Percentiles rank a stretch among this genome's conserved stretches.
Evolutionary conservation across 2,329 filamentous ascomycete species (phyloP).

Genomic region (Nigrospora osmanthi): DNA sequence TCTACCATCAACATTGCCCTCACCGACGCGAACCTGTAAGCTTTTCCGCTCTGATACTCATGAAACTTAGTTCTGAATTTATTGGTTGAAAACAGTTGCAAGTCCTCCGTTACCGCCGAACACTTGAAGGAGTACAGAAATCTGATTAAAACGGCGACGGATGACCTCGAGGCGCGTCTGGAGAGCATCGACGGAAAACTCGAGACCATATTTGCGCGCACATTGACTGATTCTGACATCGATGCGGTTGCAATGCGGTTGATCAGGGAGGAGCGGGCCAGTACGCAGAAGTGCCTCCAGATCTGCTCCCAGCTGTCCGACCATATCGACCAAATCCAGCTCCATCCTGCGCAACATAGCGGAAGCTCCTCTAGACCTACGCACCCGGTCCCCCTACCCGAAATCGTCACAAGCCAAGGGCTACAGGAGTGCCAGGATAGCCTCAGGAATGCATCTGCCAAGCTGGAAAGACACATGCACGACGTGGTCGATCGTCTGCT

Average conservation of each 20-base stretch:
- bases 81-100: constrained; percentile 17
- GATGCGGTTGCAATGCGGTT: constrained; percentile 18
- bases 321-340: constrained; percentile 19
- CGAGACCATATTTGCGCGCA: constrained; percentile 11
- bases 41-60: constrained; percentile 6
- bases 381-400: constrained; percentile 9
- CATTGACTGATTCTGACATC: constrained; percentile 7
- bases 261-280: constrained; percentile 23
- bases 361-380: not conserved
- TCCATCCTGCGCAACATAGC: not conserved
- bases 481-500: constrained; percentile 17
- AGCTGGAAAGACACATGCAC: not conserved
- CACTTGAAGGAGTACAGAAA: constrained; percentile 21
- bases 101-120: constrained; percentile 20
- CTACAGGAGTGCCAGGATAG: constrained; percentile 26
- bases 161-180: not conserved
- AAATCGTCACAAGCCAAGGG: constrained; percentile 20
- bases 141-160: constrained; percentile 23
- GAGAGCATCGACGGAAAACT: constrained; percentile 12
- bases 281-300: constrained; percentile 23
- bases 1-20: constrained; percentile 31
- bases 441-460: constrained; percentile 13
- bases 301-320: constrained; percentile 23
- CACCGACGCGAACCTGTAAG: constrained; percentile 30
- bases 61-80: constrained; percentile 4